A percentile compares a stretch with the other conserved stretches of the same genome.
phyloP scores from a whole-genome alignment of 306 rosid genomes.

The Boehmeria nivea region DNA sequence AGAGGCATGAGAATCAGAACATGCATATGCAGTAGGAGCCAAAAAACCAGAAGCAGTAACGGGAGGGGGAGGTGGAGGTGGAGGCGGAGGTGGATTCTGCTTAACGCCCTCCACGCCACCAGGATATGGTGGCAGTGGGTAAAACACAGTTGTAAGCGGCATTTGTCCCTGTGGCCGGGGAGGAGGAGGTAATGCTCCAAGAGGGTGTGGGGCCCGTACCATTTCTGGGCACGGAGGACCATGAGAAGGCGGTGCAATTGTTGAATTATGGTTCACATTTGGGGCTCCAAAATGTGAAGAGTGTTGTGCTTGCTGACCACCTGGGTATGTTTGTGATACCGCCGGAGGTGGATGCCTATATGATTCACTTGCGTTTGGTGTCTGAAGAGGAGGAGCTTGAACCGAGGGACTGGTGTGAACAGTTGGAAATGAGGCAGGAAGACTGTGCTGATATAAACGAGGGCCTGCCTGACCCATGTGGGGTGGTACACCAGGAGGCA shows the following conservation, averaged over 20 bases:
- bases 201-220: conserved; percentile 38
- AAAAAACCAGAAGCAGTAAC: too few species aligned
- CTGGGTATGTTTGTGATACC: conserved; percentile 26
- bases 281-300: conserved; percentile 38
- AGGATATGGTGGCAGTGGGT: too few species aligned
- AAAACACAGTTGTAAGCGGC: conserved; percentile 27
- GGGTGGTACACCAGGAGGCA: conserved; percentile 26
- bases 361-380: conserved; percentile 36
- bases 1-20: too few species aligned
- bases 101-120: too few species aligned
- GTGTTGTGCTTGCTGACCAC: conserved; percentile 26
- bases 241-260: conserved; percentile 32
- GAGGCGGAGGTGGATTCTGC: conserved; percentile 42
- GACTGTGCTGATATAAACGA: conserved; percentile 39
- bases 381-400: conserved; percentile 31
- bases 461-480: too few species aligned
- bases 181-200: conserved; percentile 37
- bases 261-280: conserved; percentile 25
- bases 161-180: too few species aligned
- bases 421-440: conserved; percentile 30
- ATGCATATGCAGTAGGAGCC: too few species aligned
- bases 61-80: too few species aligned
- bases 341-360: conserved; percentile 30
- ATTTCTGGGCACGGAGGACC: conserved; percentile 28
- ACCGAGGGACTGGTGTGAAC: conserved; percentile 27